phyloP scores from a whole-genome alignment of 2,329 filamentous ascomycete genomes.

The Paecilomyces niveus region DNA sequence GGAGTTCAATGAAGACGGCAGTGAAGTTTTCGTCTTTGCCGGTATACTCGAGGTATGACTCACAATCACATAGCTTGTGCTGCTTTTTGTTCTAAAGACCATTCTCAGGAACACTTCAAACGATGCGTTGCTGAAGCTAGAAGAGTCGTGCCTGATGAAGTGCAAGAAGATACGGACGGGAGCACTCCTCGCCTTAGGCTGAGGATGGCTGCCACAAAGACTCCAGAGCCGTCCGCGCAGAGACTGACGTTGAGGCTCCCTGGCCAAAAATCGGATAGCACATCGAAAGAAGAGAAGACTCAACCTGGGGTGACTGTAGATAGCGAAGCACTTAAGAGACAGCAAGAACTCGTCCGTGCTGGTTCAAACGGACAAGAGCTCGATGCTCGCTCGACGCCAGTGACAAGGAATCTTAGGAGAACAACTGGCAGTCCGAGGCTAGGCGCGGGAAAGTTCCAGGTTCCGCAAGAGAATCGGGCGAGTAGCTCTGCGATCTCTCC shows the following conservation, averaged over 20 bases:
- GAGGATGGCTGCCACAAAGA: constrained; percentile 50
- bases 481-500: constrained; percentile 23
- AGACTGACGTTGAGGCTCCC: constrained; percentile 68
- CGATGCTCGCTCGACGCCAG: constrained; percentile 11
- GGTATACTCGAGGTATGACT: constrained; percentile 65
- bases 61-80: constrained; percentile 2
- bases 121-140: constrained; percentile 65
- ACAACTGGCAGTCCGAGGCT: constrained; percentile 18
- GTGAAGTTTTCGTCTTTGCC: constrained; percentile 71
- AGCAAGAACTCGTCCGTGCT: constrained; percentile 45
- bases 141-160: constrained; percentile 62
- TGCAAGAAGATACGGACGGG: constrained; percentile 20
- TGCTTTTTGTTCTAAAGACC: constrained; percentile 9
- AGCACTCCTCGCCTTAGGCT: constrained; percentile 72
- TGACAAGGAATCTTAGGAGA: constrained; percentile 32
- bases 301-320: constrained; percentile 46
- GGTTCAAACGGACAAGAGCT: constrained; percentile 30
- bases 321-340: constrained; percentile 46
- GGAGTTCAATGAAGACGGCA: constrained; percentile 87
- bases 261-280: constrained; percentile 48
- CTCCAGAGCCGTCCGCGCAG: constrained; percentile 41
- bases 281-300: constrained; percentile 31
- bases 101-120: constrained; percentile 58
- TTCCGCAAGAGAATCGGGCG: constrained; percentile 10
- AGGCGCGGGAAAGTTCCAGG: constrained; percentile 4